phyloP scores from a whole-genome alignment of 176 grass and related monocot genomes.

The Stipa capillata region DNA sequence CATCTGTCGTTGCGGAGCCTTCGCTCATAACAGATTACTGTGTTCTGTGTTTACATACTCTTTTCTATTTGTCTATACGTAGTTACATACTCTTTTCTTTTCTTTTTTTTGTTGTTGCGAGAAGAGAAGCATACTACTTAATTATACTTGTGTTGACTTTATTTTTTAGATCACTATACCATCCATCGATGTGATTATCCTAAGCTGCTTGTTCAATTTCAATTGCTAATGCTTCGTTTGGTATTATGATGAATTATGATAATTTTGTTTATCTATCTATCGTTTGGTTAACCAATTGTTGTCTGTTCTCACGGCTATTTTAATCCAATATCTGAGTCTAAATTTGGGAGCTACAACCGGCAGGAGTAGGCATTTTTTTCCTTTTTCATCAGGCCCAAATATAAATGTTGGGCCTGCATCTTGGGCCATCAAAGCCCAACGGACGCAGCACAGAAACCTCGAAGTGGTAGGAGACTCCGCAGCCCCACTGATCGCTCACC shows the following conservation, averaged over 20 bases:
- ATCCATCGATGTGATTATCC: background rate
- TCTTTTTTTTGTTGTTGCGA: no score
- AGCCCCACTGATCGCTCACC: background rate
- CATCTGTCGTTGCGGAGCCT: background rate
- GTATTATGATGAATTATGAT: no score
- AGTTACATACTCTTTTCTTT: background rate
- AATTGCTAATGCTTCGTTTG: no score
- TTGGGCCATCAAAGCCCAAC: background rate
- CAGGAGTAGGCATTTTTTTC: background rate
- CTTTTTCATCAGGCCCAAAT: no score
- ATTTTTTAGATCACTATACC: background rate
- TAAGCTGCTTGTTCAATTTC: background rate
- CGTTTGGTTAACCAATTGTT: no score
- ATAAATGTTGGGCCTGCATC: no score
- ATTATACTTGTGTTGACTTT: background rate
- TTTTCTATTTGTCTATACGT: background rate
- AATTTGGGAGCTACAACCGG: background rate
- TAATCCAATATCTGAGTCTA: no score
- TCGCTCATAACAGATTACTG: background rate
- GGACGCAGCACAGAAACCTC: background rate
- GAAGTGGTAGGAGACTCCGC: no score
- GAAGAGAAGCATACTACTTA: background rate
- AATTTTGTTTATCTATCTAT: no score
- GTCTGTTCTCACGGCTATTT: no score
- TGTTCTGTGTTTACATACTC: background rate